Base-by-base conservation (phyloP, 345 rosid genomes). In the Arabis alpina region DNA sequence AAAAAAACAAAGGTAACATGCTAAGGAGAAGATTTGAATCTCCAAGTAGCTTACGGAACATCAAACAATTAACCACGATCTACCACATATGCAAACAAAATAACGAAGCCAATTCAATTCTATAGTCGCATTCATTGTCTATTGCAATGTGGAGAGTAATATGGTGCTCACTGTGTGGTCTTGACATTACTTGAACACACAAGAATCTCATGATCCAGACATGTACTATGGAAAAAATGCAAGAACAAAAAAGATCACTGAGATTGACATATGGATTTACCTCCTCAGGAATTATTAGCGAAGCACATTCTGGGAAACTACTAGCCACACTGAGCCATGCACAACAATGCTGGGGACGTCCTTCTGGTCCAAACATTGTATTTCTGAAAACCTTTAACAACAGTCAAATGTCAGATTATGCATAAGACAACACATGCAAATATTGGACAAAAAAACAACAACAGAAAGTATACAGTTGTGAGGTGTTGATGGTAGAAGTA, bases 331-430 rank as follows among this genome's bases (percentile, higher is more conserved):
- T 93, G 75, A 94, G 97, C 99, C 99, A 94, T 67, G 99, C 98
- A 88, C 99, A 94, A 64, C 99, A 94, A 77, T 94, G 99, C 74
- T 94, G 99, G 61, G 98, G 99, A 72, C 98, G 96, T 69, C 99
- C 99, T 82, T 94, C 99, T 66, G 98, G 98, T 53, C 99, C 98
- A 84, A 94, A 94, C 99, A 94, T 94, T 66, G 99, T 94, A 84
- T 92, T 94, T 75, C 98, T 82, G 78, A 94, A 94, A 73, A 94
- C 97, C 98, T 94, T 62, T 54, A 61, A 79, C 54, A 73, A 67
- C 48, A 77, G 52, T 74, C 48, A 73, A 51, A 61, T 24, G 42
- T 44, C 61, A 71, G 71, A 70, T 36, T 63, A 75, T 66, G 70
- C 72, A 32, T 44, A 70, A 67, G 61, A 66, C 43, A 53, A 27